These are phyloP conservation scores for Didymella exigua DNA, from an alignment of 2,329 filamentous ascomycete species.

Conservation along the genomic window DNA sequence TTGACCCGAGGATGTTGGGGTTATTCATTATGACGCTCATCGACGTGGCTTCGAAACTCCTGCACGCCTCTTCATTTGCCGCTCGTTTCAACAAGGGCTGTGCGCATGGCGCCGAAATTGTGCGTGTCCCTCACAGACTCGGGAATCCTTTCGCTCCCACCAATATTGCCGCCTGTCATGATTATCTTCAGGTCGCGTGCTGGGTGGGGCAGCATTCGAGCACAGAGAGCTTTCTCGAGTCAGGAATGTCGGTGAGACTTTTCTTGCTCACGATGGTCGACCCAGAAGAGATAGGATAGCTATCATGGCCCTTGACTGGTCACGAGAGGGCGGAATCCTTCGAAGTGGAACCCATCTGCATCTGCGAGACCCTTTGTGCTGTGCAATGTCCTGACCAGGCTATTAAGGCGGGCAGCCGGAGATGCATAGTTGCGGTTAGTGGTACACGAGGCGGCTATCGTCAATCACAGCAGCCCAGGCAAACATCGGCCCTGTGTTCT, in stretches of 20 bases:
- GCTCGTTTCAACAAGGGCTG: slow-evolving; percentile 33
- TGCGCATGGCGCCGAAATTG: slow-evolving; percentile 30
- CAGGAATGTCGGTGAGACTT: slow-evolving; percentile 43
- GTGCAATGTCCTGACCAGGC: slow-evolving; percentile 12
- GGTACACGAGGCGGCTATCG: slow-evolving; percentile 24
- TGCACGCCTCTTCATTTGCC: slow-evolving; percentile 23
- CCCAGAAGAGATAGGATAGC: slow-evolving; percentile 12
- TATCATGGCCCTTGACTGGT: slow-evolving; percentile 12
- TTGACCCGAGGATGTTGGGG: slow-evolving; percentile 21
- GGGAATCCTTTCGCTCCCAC: slow-evolving; percentile 22
- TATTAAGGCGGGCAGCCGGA: slow-evolving; percentile 18
- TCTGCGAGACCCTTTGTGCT: slow-evolving; percentile 1
- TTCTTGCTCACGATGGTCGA: slow-evolving; percentile 4
- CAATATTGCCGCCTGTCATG: slow-evolving; percentile 33
- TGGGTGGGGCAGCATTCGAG: slow-evolving; percentile 24
- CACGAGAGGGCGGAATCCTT: slow-evolving; percentile 11
- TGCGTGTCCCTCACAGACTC: slow-evolving; percentile 17
- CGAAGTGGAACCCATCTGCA: slow-evolving; percentile 1
- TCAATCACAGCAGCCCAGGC: slow-evolving; percentile 19
- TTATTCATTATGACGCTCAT: slow-evolving; percentile 15
- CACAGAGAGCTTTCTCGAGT: slow-evolving; percentile 22
- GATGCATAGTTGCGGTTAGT: slow-evolving; percentile 19
- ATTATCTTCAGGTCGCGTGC: slow-evolving; percentile 14
- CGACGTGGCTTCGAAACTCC: slow-evolving; percentile 26
- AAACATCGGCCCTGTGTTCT: slow-evolving; percentile 20